A percentile compares a stretch with the other conserved stretches of the same genome.
Evolutionary conservation across 2,329 filamentous ascomycete species (phyloP).

Genomic region (Pyricularia sp.): DNA sequence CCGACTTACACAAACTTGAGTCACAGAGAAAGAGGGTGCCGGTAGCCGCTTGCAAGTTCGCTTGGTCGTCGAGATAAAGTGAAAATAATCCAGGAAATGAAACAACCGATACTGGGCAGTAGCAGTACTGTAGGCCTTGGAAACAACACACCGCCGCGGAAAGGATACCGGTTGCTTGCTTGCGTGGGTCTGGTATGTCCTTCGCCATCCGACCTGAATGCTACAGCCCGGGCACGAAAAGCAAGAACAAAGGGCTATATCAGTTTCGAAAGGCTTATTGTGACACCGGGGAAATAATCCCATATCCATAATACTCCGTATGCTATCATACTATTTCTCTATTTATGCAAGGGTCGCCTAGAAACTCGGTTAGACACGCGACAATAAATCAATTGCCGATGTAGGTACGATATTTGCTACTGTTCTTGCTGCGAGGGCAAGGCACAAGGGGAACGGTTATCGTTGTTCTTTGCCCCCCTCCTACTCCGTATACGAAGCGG

Average conservation of each 20-base stretch:
- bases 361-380: background rate
- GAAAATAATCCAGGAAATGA: background rate
- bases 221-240: background rate
- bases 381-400: background rate
- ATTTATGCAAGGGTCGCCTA: background rate
- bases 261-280: background rate
- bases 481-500: background rate
- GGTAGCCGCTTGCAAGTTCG: background rate
- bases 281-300: background rate
- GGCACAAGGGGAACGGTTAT: background rate
- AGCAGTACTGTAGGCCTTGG: background rate
- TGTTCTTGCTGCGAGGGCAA: background rate
- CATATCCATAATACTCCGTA: background rate
- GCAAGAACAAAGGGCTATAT: background rate
- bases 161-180: background rate
- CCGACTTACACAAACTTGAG: background rate
- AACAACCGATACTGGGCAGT: background rate
- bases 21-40: background rate
- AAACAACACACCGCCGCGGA: background rate
- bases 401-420: background rate
- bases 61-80: background rate
- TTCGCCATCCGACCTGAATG: background rate
- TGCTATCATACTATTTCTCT: background rate
- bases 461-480: background rate
- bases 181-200: background rate